phyloP scores from a whole-genome alignment of 2,329 filamentous ascomycete species.

The Pseudonectria foliicola region DNA sequence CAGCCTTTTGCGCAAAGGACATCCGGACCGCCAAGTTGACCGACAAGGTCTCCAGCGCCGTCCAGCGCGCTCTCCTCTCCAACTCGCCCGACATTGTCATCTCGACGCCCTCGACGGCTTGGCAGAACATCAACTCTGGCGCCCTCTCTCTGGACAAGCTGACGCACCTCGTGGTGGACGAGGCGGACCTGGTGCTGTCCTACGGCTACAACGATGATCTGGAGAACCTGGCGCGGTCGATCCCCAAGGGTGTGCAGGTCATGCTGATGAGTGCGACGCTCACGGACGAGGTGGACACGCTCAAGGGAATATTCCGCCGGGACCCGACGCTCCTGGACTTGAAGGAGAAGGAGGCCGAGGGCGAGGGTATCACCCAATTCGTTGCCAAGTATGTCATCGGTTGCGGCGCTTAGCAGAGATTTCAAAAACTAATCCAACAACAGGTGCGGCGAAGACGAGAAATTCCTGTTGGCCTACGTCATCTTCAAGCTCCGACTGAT shows the following conservation, averaged over 20 bases:
- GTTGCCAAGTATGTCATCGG: constrained; percentile 58
- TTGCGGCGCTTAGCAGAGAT: neutral
- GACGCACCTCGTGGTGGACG: constrained; percentile 78
- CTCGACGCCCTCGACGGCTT: constrained; percentile 80
- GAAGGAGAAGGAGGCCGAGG: constrained; percentile 72
- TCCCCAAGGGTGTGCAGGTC: constrained; percentile 83
- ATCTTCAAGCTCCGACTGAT: constrained; percentile 93
- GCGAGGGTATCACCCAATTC: constrained; percentile 75
- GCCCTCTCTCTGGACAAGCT: constrained; percentile 65
- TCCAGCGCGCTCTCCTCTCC: constrained; percentile 78
- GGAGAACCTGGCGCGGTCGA: constrained; percentile 64
- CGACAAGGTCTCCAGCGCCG: constrained; percentile 81
- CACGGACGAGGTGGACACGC: constrained; percentile 74
- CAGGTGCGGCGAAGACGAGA: constrained; percentile 90
- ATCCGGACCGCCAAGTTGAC: constrained; percentile 79
- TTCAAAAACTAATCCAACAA: constrained; percentile 9
- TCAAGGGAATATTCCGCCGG: constrained; percentile 80
- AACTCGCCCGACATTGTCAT: constrained; percentile 85
- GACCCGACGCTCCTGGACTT: constrained; percentile 75
- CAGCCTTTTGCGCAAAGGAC: constrained; percentile 78
- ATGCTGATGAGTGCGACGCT: constrained; percentile 92
- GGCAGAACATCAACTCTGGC: constrained; percentile 59
- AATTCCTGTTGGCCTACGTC: constrained; percentile 86
- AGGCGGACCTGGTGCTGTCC: constrained; percentile 86
- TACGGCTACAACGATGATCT: constrained; percentile 94